phyloP scores from a whole-genome alignment of 1,284 basidiomycete species.

The Hemileia vastatrix region DNA sequence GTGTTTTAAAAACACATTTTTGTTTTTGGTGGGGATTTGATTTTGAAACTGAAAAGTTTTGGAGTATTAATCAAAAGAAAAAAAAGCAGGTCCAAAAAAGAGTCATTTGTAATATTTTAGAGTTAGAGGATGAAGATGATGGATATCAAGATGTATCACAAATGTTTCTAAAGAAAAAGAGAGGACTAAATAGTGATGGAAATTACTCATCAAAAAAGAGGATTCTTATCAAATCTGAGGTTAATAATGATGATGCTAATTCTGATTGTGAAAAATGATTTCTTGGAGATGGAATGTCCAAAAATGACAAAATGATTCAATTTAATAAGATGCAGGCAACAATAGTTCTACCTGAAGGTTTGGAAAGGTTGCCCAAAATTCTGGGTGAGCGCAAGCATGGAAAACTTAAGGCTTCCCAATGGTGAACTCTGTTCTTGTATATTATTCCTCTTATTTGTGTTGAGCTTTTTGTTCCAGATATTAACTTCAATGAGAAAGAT shows the following conservation, averaged over 20 bases:
- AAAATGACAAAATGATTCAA: not conserved
- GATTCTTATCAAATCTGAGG: too few species aligned
- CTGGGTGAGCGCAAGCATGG: not conserved
- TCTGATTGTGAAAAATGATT: too few species aligned
- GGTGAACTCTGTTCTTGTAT: conserved; percentile 2
- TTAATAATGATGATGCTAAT: too few species aligned
- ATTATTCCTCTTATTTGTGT: not conserved
- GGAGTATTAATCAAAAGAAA: too few species aligned
- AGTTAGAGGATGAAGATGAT: too few species aligned
- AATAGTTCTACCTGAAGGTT: not conserved
- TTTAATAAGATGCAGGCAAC: not conserved
- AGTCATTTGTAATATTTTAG: too few species aligned
- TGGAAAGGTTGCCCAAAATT: conserved; percentile 1
- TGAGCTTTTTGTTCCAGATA: not conserved
- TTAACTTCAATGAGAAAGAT: not conserved
- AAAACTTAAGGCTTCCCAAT: conserved; percentile 10
- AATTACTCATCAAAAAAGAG: too few species aligned
- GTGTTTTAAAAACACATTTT: conserved; percentile 1
- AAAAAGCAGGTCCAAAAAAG: too few species aligned
- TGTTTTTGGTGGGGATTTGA: conserved; percentile 5
- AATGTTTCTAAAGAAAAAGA: too few species aligned
- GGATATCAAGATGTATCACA: too few species aligned
- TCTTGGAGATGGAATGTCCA: not conserved
- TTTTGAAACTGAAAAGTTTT: too few species aligned
- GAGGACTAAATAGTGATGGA: too few species aligned